phyloP scores from a whole-genome alignment of 441 rosid species.

The Isatis lusitanica region DNA sequence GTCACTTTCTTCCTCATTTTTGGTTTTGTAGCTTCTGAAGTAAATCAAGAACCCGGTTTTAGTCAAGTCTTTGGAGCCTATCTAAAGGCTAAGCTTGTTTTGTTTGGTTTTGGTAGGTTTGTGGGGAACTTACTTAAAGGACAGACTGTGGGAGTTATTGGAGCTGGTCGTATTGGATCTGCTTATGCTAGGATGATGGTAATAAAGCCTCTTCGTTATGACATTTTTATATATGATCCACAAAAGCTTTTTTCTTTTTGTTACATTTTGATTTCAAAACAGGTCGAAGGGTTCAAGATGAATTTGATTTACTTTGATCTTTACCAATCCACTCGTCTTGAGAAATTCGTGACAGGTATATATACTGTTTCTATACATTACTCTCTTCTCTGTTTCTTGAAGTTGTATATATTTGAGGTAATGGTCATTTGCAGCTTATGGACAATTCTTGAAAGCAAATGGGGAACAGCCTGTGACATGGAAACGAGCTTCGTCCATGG shows the following conservation, averaged over 20 bases:
- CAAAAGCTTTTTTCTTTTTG: neutral
- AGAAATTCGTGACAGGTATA: conserved; percentile 85
- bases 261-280: conserved; percentile 15
- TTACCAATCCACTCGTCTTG: conserved; percentile 88
- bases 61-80: neutral
- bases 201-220: conserved; percentile 32
- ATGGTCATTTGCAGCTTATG: conserved; percentile 59
- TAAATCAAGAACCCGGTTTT: neutral
- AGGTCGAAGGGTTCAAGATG: conserved; percentile 98
- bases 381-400: neutral
- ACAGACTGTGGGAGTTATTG: conserved; percentile 95
- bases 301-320: conserved; percentile 90
- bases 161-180: conserved; percentile 95
- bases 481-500: conserved; percentile 88
- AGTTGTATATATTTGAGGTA: neutral
- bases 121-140: conserved; percentile 97
- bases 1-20: neutral
- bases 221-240: neutral
- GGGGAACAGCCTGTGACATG: conserved; percentile 87
- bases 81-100: neutral
- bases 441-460: conserved; percentile 74
- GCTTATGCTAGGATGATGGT: conserved; percentile 98
- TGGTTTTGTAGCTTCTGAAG: neutral
- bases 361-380: neutral
- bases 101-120: conserved; percentile 45